Percentiles rank a stretch among this genome's conserved stretches.
Conservation (phyloP, 371 early-diverging fungal genomes). For the Funneliformis caledonium region DNA sequence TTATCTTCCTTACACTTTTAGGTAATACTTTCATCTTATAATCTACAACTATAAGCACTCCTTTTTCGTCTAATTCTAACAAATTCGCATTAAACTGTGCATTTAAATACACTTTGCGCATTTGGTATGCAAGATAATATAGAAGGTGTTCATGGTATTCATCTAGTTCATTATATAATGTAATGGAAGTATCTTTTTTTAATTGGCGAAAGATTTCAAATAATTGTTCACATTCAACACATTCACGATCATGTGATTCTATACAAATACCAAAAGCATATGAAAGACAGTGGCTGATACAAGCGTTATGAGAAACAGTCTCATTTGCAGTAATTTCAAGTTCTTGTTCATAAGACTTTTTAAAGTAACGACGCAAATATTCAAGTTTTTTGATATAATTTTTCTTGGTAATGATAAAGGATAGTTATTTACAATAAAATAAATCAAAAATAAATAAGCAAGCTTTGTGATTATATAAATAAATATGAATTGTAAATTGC, state of each 20-base stretch:
- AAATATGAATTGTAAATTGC: too few relatives aligned
- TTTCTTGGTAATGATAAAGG: neutral
- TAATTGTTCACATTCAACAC: too few relatives aligned
- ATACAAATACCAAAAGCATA: neutral
- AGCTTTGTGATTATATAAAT: too few relatives aligned
- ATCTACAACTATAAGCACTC: neutral
- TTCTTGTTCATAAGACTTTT: constrained; percentile 4
- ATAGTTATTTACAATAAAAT: neutral
- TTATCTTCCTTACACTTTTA: neutral
- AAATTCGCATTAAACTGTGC: neutral
- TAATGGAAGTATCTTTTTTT: neutral
- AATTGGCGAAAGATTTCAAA: too few relatives aligned
- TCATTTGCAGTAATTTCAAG: neutral
- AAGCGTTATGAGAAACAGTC: neutral
- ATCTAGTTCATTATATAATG: constrained; percentile 1
- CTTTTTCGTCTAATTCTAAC: neutral
- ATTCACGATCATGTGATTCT: too few relatives aligned
- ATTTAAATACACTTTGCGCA: neutral
- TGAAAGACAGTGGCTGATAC: neutral
- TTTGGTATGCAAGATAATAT: constrained; percentile 3
- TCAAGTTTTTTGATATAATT: neutral
- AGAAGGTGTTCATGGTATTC: neutral
- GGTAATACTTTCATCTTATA: neutral
- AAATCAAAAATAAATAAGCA: neutral
- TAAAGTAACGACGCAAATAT: neutral